These are phyloP conservation scores for Metarhizium sp. DNA, from an alignment of 2,329 filamentous ascomycete species.

Conservation along the genomic window DNA sequence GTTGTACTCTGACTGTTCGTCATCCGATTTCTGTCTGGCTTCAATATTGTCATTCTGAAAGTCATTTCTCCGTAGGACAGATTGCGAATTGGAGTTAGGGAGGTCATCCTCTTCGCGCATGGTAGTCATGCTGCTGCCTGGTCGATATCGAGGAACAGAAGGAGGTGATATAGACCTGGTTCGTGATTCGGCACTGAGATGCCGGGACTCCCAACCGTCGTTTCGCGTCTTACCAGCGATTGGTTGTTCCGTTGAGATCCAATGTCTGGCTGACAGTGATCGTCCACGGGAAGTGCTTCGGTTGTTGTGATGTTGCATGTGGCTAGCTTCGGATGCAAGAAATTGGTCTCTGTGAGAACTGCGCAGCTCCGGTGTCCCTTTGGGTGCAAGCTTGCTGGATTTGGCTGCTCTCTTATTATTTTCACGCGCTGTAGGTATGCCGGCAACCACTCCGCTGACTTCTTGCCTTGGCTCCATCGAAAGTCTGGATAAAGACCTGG, in stretches of 20 bases:
- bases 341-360: neutral
- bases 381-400: neutral
- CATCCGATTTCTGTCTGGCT: neutral
- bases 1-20: neutral
- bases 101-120: neutral
- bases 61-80: neutral
- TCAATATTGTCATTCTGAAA: neutral
- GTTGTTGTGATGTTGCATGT: neutral
- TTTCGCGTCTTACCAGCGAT: neutral
- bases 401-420: neutral
- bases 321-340: neutral
- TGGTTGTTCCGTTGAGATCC: neutral
- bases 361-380: neutral
- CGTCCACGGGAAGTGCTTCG: neutral
- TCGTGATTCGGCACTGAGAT: neutral
- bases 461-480: slow-evolving; percentile 1
- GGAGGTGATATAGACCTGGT: slow-evolving; percentile 8
- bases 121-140: neutral
- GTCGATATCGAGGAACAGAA: slow-evolving; percentile 7
- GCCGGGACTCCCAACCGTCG: slow-evolving; percentile 3
- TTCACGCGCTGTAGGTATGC: neutral
- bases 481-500: neutral
- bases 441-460: neutral
- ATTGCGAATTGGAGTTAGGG: neutral
- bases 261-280: neutral